Evolutionary conservation across 2,329 filamentous ascomycete genomes (phyloP).

Genomic region (Davidsoniella virescens): DNA sequence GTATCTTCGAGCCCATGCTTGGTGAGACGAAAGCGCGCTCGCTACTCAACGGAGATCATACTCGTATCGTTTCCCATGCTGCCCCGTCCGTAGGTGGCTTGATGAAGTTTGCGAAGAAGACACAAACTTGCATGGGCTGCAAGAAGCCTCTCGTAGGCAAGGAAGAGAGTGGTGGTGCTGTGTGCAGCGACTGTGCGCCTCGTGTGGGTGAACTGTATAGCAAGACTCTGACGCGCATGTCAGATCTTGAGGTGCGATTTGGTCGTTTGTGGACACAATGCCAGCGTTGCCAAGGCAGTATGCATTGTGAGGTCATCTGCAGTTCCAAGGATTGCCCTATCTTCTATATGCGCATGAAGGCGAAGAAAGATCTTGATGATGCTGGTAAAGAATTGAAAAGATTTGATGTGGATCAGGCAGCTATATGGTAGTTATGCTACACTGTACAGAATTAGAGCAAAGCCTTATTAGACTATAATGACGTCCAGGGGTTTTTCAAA

Average conservation of each 20-base stretch:
- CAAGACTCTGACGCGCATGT: conserved; percentile 73
- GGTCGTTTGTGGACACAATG: conserved; percentile 94
- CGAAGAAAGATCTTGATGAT: conserved; percentile 96
- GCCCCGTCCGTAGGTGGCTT: conserved; percentile 81
- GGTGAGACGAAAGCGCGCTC: conserved; percentile 82
- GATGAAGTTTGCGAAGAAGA: conserved; percentile 98
- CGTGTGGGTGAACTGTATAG: conserved; percentile 87
- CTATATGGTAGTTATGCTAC: conserved; percentile 31
- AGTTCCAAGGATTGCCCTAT: conserved; percentile 93
- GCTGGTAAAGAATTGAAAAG: conserved; percentile 74
- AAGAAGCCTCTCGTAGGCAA: conserved; percentile 82
- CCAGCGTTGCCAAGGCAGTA: conserved; percentile 90
- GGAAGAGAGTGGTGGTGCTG: conserved; percentile 66
- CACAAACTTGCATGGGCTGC: conserved; percentile 95
- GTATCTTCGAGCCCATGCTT: conserved; percentile 96
- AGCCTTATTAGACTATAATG: too few species aligned
- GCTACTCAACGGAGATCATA: conserved; percentile 82
- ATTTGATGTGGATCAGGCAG: conserved; percentile 73
- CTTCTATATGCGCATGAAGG: conserved; percentile 99
- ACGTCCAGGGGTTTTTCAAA: too few species aligned
- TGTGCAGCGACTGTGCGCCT: conserved; percentile 72
- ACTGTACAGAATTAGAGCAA: too few species aligned
- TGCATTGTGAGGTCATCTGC: conserved; percentile 98
- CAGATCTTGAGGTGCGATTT: conserved; percentile 85
- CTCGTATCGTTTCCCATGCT: conserved; percentile 81